Evolutionary conservation across 2,329 filamentous ascomycete species (phyloP).

Genomic region (Leptographium galeiforme): DNA sequence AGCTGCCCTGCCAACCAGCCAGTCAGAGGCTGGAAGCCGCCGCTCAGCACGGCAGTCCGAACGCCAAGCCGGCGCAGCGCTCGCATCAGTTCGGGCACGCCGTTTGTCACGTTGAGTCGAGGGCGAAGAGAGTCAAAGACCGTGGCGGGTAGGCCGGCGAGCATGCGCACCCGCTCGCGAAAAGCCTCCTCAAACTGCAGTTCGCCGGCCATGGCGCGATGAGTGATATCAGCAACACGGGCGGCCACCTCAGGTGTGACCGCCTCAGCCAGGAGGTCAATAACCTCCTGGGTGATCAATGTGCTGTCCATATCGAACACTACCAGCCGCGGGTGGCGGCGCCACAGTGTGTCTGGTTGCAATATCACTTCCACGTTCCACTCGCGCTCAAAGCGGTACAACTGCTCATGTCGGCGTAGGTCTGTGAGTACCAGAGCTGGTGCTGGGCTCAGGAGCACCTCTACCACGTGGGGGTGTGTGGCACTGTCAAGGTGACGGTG

Average conservation of each 20-base stretch:
- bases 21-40: slow-evolving; percentile 82
- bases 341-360: slow-evolving; percentile 59
- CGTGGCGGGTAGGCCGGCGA: slow-evolving; percentile 65
- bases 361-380: slow-evolving; percentile 81
- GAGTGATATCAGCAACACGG: slow-evolving; percentile 77
- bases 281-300: slow-evolving; percentile 92
- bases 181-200: slow-evolving; percentile 81
- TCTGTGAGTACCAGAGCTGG: slow-evolving; percentile 51
- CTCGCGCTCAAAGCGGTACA: slow-evolving; percentile 74
- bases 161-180: slow-evolving; percentile 62
- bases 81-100: slow-evolving; percentile 60
- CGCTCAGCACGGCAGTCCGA: slow-evolving; percentile 81
- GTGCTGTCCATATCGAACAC: slow-evolving; percentile 99
- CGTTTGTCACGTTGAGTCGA: slow-evolving; percentile 67
- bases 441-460: slow-evolving; percentile 48
- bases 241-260: slow-evolving; percentile 62
- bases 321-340: slow-evolving; percentile 70
- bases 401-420: slow-evolving; percentile 64
- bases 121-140: slow-evolving; percentile 69
- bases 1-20: slow-evolving; percentile 71
- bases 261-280: slow-evolving; percentile 81
- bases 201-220: slow-evolving; percentile 90
- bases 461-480: slow-evolving; percentile 49
- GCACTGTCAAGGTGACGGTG: slow-evolving; percentile 52
- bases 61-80: slow-evolving; percentile 67